Base-by-base conservation (phyloP, 108 stramenopile genomes). In the Discostella pseudostelligera region DNA sequence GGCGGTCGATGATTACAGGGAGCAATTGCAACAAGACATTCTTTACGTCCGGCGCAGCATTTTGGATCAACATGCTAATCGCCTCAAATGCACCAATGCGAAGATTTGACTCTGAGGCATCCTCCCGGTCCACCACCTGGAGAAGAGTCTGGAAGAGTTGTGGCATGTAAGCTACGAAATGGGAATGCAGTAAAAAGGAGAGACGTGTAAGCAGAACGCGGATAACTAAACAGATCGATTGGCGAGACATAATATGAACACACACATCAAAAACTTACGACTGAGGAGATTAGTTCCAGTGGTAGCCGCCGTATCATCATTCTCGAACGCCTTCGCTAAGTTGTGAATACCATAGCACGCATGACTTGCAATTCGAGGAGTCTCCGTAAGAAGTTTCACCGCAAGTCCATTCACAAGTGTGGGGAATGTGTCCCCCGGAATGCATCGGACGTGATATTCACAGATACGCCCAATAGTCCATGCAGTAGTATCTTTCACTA, bases 331-430 rank as follows among this genome's bases (percentile, higher is more conserved):
- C 46, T 74, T 75, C 0, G 93, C 95, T n/a, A 98, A 67, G 47
- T 94, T 94, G 88, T 93, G 91, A 37, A 98, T 76, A 8, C 94
- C 97, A 36, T 84, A 89, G 69, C 93, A 95, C 10, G 94, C 92
- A 59, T 94, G 92, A 22, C 79, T 78, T 9, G 94, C 85, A 51
- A 97, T 94, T 39, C 86, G 70, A 8, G 96, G 86, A 2, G 83
- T 65, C 26, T 88, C 87, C 16, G 83, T 84, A n/a, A 83, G 58
- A 3, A 91, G 67, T 56, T 93, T 92, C 25, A 61, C 69, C 3
- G 80, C 70, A 8, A 98, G 73, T 4, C 81, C 81, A 54, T 90
- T 79, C 40, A 98, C 79, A 25, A 97, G 72, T 0, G 85, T 78
- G 24, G 85, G 89, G 64, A 97, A 85, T 3, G 79, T 77, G 13